phyloP scores from a whole-genome alignment of 139 green algal genomes.

The Pedinophyceae sp. region DNA sequence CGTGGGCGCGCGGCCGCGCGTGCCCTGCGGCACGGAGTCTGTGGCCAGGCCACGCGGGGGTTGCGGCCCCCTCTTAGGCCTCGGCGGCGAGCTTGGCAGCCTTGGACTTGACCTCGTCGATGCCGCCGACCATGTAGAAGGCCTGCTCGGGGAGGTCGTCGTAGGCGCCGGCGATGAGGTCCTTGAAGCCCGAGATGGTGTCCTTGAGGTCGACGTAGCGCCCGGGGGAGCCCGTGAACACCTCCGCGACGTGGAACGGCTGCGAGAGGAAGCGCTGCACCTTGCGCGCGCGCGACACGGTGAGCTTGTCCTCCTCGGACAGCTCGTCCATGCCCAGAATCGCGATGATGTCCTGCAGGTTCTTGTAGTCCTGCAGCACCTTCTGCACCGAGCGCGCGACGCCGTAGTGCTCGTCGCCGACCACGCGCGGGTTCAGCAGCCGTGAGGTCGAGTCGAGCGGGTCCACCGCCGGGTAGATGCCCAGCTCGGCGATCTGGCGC shows the following conservation, averaged over 20 bases:
- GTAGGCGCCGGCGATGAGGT: slow-evolving; percentile 82
- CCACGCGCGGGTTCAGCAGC: slow-evolving; percentile 88
- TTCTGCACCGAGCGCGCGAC: slow-evolving; percentile 91
- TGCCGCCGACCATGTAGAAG: slow-evolving; percentile 99
- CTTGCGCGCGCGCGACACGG: slow-evolving; percentile 92
- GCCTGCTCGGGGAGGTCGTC: slow-evolving; percentile 87
- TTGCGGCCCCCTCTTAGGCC: too few species aligned
- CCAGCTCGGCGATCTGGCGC: slow-evolving; percentile 93
- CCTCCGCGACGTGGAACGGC: slow-evolving; percentile 97
- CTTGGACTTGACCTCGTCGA: slow-evolving; percentile 73
- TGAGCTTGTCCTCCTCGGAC: slow-evolving; percentile 97
- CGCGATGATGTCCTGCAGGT: slow-evolving; percentile 97
- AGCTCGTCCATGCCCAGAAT: slow-evolving; percentile 99
- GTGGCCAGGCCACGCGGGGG: too few species aligned
- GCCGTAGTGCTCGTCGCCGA: slow-evolving; percentile 93
- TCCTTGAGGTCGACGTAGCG: slow-evolving; percentile 94
- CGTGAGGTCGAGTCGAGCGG: slow-evolving; percentile 95
- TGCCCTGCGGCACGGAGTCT: too few species aligned
- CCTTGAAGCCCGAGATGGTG: slow-evolving; percentile 86
- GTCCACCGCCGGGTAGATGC: slow-evolving; percentile 99
- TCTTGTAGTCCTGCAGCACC: slow-evolving; percentile 76
- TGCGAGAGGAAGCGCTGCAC: slow-evolving; percentile 97
- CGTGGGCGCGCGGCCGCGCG: too few species aligned
- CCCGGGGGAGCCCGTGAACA: slow-evolving; percentile 94
- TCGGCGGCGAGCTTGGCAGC: slow-evolving; percentile 63